phyloP scores from a whole-genome alignment of 192 early-diverging fungal genomes.

The Backusella mclennaniae region DNA sequence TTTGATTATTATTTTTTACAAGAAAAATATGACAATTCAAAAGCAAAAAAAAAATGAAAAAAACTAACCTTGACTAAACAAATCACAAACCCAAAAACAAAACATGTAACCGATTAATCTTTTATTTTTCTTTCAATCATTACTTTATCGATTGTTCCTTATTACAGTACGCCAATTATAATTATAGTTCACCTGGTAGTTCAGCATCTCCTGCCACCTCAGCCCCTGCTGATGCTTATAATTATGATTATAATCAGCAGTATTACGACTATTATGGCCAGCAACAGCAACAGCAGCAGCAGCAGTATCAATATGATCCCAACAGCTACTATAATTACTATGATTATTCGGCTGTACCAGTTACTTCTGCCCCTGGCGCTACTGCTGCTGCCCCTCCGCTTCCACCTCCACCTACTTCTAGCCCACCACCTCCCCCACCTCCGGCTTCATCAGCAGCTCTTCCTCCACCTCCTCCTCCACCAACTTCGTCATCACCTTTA shows the following conservation, averaged over 20 bases:
- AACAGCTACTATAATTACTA: conserved; percentile 20
- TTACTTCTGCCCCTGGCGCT: neutral
- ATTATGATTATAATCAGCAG: conserved; percentile 26
- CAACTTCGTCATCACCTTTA: neutral
- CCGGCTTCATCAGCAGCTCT: conserved; percentile 7
- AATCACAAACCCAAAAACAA: neutral
- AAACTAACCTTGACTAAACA: neutral
- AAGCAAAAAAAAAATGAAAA: neutral
- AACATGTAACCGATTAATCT: neutral
- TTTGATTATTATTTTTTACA: neutral
- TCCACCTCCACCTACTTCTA: neutral
- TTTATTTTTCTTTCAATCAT: neutral
- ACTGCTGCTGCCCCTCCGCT: conserved; percentile 10
- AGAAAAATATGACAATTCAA: neutral
- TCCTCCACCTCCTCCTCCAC: conserved; percentile 14
- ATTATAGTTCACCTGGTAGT: neutral
- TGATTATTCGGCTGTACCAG: conserved; percentile 6
- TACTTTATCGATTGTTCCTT: neutral
- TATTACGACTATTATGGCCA: conserved; percentile 33
- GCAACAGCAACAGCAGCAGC: neutral
- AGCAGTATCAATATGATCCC: conserved; percentile 21
- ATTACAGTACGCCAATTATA: neutral
- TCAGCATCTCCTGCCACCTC: neutral
- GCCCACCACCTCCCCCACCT: conserved; percentile 1
- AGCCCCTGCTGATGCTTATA: neutral